Evolutionary conservation across 805 yeast genomes (phyloP).

Genomic region (Wickerhamomyces chambardii): DNA sequence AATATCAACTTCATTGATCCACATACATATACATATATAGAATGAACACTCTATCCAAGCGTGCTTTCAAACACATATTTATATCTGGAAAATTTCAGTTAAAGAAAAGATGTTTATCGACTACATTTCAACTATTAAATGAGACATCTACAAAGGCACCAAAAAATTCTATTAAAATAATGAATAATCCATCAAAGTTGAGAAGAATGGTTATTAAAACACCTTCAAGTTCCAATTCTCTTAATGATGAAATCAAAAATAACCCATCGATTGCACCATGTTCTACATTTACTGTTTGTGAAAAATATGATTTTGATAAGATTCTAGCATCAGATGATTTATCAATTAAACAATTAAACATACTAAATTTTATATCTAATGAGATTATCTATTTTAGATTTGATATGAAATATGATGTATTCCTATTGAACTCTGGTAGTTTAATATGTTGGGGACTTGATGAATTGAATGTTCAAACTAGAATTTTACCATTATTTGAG

Average conservation of each 20-base stretch:
- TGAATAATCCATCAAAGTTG: neutral
- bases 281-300: conserved; percentile 67
- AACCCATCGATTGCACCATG: conserved; percentile 31
- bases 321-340: conserved; percentile 25
- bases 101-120: neutral
- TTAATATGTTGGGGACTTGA: conserved; percentile 76
- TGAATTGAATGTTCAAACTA: conserved; percentile 39
- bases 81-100: too few relatives aligned
- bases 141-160: neutral
- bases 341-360: conserved; percentile 10
- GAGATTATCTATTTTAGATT: conserved; percentile 55
- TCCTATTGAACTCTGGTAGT: conserved; percentile 71
- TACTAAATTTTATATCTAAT: conserved; percentile 44
- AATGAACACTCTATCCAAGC: too few relatives aligned
- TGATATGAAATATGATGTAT: conserved; percentile 39
- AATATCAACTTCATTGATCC: too few relatives aligned
- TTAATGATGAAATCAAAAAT: neutral
- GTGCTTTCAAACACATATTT: too few relatives aligned
- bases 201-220: neutral
- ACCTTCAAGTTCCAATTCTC: neutral
- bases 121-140: too few relatives aligned
- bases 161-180: neutral
- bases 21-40: too few relatives aligned
- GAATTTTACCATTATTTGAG: conserved; percentile 43
- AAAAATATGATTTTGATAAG: conserved; percentile 49